Conservation (phyloP, 1,284 basidiomycete genomes). For the Ceratobasidium theobromae region DNA sequence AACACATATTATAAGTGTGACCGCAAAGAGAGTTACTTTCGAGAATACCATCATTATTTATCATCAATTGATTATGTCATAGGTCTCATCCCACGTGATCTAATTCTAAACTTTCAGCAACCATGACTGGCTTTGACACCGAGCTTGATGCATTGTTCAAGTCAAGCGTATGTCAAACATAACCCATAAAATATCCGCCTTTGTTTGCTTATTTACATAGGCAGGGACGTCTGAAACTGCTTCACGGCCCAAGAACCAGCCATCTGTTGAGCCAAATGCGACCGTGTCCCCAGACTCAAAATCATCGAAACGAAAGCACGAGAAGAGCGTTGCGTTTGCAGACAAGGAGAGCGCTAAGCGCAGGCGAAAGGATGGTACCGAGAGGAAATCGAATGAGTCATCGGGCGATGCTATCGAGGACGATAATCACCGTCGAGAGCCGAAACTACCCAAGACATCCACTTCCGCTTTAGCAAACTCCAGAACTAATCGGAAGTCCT, state of each 20-base stretch:
- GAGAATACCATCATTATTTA: no score
- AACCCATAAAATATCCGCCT: no score
- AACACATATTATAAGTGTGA: no score
- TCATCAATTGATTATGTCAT: no score
- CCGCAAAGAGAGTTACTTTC: no score
- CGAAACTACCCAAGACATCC: background rate
- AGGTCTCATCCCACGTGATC: background rate
- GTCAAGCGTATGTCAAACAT: constrained; percentile 43
- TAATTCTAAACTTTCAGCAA: background rate
- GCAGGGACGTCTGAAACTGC: constrained; percentile 14
- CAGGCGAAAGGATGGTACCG: constrained; percentile 2
- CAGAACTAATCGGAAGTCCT: background rate
- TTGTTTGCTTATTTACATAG: no score
- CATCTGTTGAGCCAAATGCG: no score
- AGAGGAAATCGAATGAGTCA: constrained; percentile 1
- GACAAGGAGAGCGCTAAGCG: constrained; percentile 21
- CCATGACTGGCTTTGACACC: constrained; percentile 37
- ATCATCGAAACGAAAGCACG: constrained; percentile 24
- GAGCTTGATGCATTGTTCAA: constrained; percentile 47
- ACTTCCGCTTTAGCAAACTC: background rate
- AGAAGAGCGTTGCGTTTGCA: constrained; percentile 10
- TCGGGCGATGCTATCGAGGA: constrained; percentile 15
- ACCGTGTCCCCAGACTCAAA: no score
- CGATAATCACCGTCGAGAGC: constrained; percentile 33
- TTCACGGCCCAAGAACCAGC: no score